These are phyloP conservation scores for Pholiota molesta DNA, from an alignment of 768 basidiomycete genomes.

Conservation along the genomic window DNA sequence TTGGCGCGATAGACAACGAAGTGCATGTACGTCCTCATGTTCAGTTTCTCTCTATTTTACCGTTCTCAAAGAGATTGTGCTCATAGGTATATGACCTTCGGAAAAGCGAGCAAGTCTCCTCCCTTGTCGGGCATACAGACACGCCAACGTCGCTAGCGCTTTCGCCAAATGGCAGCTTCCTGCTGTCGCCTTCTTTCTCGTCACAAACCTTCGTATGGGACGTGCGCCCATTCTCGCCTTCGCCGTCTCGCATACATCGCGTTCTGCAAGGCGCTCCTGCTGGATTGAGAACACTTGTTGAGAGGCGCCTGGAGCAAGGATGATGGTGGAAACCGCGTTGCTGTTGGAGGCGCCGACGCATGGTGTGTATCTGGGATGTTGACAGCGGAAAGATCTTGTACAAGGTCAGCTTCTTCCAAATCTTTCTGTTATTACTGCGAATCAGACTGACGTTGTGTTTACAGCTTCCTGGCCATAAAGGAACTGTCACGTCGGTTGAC, in stretches of 20 bases:
- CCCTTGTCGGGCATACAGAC: constrained; percentile 85
- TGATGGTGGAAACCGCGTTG: constrained; percentile 79
- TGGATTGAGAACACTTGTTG: constrained; percentile 93
- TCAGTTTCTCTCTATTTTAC: constrained; percentile 1
- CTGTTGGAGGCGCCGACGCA: constrained; percentile 90
- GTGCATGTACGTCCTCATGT: constrained; percentile 71
- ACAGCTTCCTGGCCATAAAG: constrained; percentile 94
- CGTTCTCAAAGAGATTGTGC: constrained; percentile 5
- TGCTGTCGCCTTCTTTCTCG: constrained; percentile 90
- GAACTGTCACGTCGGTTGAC: constrained; percentile 93
- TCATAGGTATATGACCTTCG: constrained; percentile 88
- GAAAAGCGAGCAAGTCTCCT: constrained; percentile 79
- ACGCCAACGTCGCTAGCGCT: constrained; percentile 93
- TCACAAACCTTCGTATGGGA: constrained; percentile 91
- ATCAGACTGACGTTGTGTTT: background rate
- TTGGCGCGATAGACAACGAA: constrained; percentile 95
- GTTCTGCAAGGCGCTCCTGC: constrained; percentile 83
- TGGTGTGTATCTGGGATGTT: constrained; percentile 86
- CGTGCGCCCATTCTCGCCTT: constrained; percentile 90
- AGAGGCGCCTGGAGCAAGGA: constrained; percentile 87
- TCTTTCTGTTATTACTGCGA: background rate
- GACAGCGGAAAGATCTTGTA: constrained; percentile 76
- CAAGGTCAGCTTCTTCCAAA: constrained; percentile 53
- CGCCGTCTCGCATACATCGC: constrained; percentile 80
- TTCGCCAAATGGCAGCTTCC: constrained; percentile 85